Evolutionary conservation across 306 rosid genomes (phyloP).

Genomic region (Cicer chorassanicum): DNA sequence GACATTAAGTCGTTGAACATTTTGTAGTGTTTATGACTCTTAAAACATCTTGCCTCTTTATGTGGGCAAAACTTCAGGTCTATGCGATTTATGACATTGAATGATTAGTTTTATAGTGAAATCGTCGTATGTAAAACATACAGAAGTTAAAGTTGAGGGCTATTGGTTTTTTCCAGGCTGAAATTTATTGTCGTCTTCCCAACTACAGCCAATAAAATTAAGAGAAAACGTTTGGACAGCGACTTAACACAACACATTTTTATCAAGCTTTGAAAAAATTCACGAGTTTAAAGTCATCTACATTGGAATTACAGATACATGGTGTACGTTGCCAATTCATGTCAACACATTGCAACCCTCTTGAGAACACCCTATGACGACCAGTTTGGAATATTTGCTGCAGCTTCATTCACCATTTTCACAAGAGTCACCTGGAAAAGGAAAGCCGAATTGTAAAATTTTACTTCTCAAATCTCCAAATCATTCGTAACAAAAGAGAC

Average conservation of each 20-base stretch:
- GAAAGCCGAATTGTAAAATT: conserved; percentile 6
- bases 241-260: conserved; percentile 28
- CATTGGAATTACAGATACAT: conserved; percentile 35
- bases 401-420: conserved; percentile 91
- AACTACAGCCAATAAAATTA: not conserved
- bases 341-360: conserved; percentile 9
- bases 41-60: conserved; percentile 1
- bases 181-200: not conserved
- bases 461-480: not conserved
- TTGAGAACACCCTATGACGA: conserved; percentile 43
- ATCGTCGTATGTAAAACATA: not conserved
- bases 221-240: not conserved
- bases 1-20: not conserved
- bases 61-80: conserved; percentile 31
- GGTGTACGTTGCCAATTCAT: not conserved
- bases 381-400: conserved; percentile 87
- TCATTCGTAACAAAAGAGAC: not conserved
- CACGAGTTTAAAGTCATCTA: conserved; percentile 3
- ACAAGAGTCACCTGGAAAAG: conserved; percentile 81
- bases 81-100: conserved; percentile 53
- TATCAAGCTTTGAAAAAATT: conserved; percentile 3
- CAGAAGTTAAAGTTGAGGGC: not conserved
- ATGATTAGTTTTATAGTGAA: conserved; percentile 34
- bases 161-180: not conserved
- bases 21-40: not conserved